phyloP scores from a whole-genome alignment of 1,139 yeast species.

The Magnusiomyces sp. region DNA sequence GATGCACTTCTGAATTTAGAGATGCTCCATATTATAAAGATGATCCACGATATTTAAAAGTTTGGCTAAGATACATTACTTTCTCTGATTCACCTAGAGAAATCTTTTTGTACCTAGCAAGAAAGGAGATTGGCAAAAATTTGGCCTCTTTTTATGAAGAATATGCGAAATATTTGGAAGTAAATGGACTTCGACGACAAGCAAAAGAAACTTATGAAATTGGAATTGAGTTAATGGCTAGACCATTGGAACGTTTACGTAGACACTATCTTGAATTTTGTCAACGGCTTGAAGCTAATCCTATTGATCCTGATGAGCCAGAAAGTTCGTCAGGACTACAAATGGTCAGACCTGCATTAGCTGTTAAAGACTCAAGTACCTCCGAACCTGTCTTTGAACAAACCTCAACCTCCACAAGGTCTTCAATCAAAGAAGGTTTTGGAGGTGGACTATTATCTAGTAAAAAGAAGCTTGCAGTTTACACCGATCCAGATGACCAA shows the following conservation, averaged over 20 bases:
- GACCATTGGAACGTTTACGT: constrained; percentile 52
- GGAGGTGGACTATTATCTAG: constrained; percentile 1
- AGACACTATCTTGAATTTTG: constrained; percentile 44
- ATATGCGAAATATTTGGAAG: constrained; percentile 61
- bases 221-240: constrained; percentile 55
- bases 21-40: constrained; percentile 62
- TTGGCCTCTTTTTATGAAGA: constrained; percentile 73
- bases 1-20: constrained; percentile 62
- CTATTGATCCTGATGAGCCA: constrained; percentile 30
- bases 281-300: constrained; percentile 30
- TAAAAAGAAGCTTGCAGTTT: constrained; percentile 25
- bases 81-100: constrained; percentile 67
- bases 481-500: constrained; percentile 26
- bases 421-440: background rate
- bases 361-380: constrained; percentile 18
- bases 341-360: constrained; percentile 18
- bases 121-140: constrained; percentile 61
- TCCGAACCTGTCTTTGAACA: constrained; percentile 8
- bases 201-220: constrained; percentile 56
- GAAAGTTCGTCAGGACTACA: constrained; percentile 21
- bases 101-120: constrained; percentile 61
- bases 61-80: constrained; percentile 72
- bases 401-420: constrained; percentile 1
- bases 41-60: constrained; percentile 67
- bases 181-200: constrained; percentile 42